Evolutionary conservation across 441 rosid species (phyloP).

Genomic region (Dalechampia spathulata): DNA sequence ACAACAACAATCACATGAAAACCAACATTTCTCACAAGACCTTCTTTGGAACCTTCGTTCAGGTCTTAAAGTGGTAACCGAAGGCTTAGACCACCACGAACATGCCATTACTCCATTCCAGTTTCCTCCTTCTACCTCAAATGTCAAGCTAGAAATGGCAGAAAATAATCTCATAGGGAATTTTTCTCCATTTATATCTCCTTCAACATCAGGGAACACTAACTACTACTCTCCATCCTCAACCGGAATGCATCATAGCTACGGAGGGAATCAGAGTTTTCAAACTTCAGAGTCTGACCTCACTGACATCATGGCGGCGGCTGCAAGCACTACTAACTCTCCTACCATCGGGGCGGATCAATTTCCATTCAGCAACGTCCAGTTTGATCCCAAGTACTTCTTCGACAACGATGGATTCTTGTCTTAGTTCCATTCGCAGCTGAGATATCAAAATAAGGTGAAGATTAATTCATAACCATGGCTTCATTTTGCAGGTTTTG

Average conservation of each 20-base stretch:
- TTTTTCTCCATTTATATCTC: constrained; percentile 20
- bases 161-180: constrained; percentile 17
- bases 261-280: constrained; percentile 19
- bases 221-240: constrained; percentile 22
- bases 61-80: constrained; percentile 29
- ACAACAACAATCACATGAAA: too few species aligned
- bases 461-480: not conserved
- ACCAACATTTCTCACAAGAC: constrained; percentile 23
- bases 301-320: constrained; percentile 23
- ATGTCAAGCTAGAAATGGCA: constrained; percentile 10
- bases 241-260: not conserved
- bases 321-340: constrained; percentile 28
- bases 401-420: constrained; percentile 29
- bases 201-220: constrained; percentile 19
- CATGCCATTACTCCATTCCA: constrained; percentile 24
- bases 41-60: constrained; percentile 22
- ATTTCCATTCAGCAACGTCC: constrained; percentile 26
- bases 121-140: constrained; percentile 30
- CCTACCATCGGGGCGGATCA: constrained; percentile 30
- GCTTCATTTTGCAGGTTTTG: too few species aligned
- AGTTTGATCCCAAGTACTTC: constrained; percentile 32
- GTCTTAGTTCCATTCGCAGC: constrained; percentile 1
- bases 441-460: not conserved
- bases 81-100: constrained; percentile 23
- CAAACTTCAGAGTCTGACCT: constrained; percentile 15